A percentile compares a stretch with the other conserved stretches of the same genome.
Conservation (phyloP, 179 eudicot species). For the Beta corolliflora region DNA sequence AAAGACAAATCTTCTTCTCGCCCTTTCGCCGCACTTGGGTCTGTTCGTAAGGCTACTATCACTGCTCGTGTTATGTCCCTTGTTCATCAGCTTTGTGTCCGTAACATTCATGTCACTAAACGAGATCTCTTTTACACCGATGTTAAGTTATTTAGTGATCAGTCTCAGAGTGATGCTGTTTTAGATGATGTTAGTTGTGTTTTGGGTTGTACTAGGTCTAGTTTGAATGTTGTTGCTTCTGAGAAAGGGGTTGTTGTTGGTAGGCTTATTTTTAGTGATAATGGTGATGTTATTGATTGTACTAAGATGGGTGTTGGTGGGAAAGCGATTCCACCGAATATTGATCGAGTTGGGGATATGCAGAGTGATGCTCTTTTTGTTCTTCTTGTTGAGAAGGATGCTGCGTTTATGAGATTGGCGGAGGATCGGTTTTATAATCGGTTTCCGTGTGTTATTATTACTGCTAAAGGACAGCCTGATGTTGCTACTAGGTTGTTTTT, state of each 20-base stretch:
- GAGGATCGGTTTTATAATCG: slow-evolving; percentile 92
- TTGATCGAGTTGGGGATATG: slow-evolving; percentile 90
- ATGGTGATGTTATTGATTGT: slow-evolving; percentile 92
- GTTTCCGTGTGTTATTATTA: slow-evolving; percentile 87
- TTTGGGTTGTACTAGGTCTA: slow-evolving; percentile 81
- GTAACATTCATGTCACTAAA: slow-evolving; percentile 86
- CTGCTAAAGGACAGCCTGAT: slow-evolving; percentile 96
- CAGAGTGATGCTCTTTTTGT: slow-evolving; percentile 84
- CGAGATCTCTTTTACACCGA: slow-evolving; percentile 94
- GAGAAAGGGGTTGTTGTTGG: slow-evolving; percentile 97
- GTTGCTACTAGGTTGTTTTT: slow-evolving; percentile 87
- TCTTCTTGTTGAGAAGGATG: slow-evolving; percentile 88
- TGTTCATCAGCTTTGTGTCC: slow-evolving; percentile 67
- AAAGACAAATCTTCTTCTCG: slow-evolving; percentile 70
- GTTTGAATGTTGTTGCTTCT: slow-evolving; percentile 83
- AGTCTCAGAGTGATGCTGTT: slow-evolving; percentile 77
- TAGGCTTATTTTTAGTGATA: slow-evolving; percentile 70
- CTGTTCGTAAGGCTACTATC: slow-evolving; percentile 84
- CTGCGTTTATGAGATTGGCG: slow-evolving; percentile 83
- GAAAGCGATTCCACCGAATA: slow-evolving; percentile 91
- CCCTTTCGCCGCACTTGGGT: slow-evolving; percentile 60
- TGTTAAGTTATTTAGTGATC: slow-evolving; percentile 89
- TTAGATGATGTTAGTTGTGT: slow-evolving; percentile 87
- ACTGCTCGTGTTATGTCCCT: slow-evolving; percentile 75
- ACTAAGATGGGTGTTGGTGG: slow-evolving; percentile 98